Evolutionary conservation across 495 filamentous ascomycete genomes (phyloP).

Genomic region (Pseudevernia furfuracea): DNA sequence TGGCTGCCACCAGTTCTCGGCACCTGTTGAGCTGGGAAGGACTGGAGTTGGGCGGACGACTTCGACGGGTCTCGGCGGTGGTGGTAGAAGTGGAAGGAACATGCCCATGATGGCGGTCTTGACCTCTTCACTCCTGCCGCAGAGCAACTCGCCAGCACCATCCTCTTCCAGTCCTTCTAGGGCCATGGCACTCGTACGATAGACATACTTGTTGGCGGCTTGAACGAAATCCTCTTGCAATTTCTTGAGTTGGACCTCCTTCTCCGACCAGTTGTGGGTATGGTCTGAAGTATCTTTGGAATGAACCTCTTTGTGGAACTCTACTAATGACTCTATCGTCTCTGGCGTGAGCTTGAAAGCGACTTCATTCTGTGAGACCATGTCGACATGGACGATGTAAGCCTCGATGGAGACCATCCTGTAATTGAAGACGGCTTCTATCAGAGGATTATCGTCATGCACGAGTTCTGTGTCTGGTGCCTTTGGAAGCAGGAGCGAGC

Average conservation of each 20-base stretch:
- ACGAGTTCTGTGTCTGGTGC: conserved; percentile 80
- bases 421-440: conserved; percentile 89
- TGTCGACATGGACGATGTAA: conserved; percentile 98
- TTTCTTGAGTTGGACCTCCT: conserved; percentile 93
- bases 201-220: conserved; percentile 95
- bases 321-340: conserved; percentile 88
- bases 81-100: conserved; percentile 83
- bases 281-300: conserved; percentile 81
- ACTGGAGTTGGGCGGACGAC: conserved; percentile 77
- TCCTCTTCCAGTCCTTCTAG: conserved; percentile 96
- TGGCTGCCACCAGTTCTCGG: conserved; percentile 71
- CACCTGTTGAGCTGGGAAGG: conserved; percentile 76
- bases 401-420: conserved; percentile 93
- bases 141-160: conserved; percentile 86
- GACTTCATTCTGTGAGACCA: conserved; percentile 96
- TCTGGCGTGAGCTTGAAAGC: conserved; percentile 98
- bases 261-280: conserved; percentile 95
- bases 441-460: conserved; percentile 76
- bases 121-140: conserved; percentile 87
- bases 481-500: conserved; percentile 88
- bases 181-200: conserved; percentile 78
- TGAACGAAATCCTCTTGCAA: conserved; percentile 96
- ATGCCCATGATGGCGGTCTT: conserved; percentile 79
- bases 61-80: conserved; percentile 87
- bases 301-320: conserved; percentile 96